phyloP scores from a whole-genome alignment of 2,329 filamentous ascomycete species.

The Lasiodiplodia sp. region DNA sequence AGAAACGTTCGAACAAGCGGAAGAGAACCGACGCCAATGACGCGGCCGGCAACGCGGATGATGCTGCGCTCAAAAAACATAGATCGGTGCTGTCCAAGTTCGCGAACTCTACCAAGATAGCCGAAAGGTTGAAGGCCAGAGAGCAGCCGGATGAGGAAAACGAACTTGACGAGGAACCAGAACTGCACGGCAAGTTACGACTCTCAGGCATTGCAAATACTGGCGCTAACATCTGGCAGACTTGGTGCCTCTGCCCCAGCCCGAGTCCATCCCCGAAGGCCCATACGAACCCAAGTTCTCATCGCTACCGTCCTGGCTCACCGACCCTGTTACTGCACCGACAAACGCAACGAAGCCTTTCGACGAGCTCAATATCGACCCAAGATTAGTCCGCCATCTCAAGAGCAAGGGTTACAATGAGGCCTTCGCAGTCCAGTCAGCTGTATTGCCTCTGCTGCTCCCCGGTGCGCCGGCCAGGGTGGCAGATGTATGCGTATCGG shows the following conservation, averaged over 20 bases:
- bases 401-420: slow-evolving; percentile 72
- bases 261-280: slow-evolving; percentile 66
- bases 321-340: slow-evolving; percentile 74
- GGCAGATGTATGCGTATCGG: slow-evolving; percentile 87
- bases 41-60: slow-evolving; percentile 40
- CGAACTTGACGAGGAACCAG: slow-evolving; percentile 40
- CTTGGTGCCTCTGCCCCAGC: slow-evolving; percentile 83
- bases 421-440: slow-evolving; percentile 81
- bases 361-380: slow-evolving; percentile 66
- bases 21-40: slow-evolving; percentile 41
- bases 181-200: slow-evolving; percentile 58
- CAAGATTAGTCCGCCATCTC: slow-evolving; percentile 68
- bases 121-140: slow-evolving; percentile 30
- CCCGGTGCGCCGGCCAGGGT: slow-evolving; percentile 66
- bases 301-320: slow-evolving; percentile 81
- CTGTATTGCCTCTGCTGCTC: slow-evolving; percentile 80
- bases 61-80: slow-evolving; percentile 44
- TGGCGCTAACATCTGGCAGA: slow-evolving; percentile 51
- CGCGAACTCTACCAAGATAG: slow-evolving; percentile 48
- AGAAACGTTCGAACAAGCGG: slow-evolving; percentile 47
- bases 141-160: slow-evolving; percentile 33
- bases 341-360: slow-evolving; percentile 69
- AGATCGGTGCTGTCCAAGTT: slow-evolving; percentile 54
- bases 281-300: slow-evolving; percentile 73
- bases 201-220: neutral